A percentile compares a stretch with the other conserved stretches of the same genome.
phyloP scores from a whole-genome alignment of 202 grass and related monocot species.

The Panicum hallii region DNA sequence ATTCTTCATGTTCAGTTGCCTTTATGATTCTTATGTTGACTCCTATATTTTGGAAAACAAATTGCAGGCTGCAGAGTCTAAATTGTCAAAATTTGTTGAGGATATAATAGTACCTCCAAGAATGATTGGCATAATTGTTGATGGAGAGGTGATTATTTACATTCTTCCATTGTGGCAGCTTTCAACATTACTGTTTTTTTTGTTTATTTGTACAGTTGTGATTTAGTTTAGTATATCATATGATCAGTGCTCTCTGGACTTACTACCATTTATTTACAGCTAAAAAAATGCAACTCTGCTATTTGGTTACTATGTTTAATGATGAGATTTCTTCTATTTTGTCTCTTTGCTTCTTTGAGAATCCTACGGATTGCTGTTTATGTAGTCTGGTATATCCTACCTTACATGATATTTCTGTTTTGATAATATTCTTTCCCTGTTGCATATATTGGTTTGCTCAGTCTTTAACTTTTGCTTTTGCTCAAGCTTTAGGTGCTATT shows the following conservation, averaged over 20 bases:
- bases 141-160: constrained; percentile 79
- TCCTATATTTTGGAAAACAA: constrained; percentile 39
- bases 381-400: neutral
- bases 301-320: neutral
- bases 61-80: constrained; percentile 81
- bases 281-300: neutral
- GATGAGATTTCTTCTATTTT: neutral
- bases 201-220: neutral
- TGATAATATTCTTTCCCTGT: constrained; percentile 23
- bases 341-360: neutral
- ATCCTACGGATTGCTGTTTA: neutral
- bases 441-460: neutral
- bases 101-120: constrained; percentile 93
- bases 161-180: constrained; percentile 1
- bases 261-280: neutral
- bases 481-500: constrained; percentile 7
- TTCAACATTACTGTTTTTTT: neutral
- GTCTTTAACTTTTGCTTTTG: constrained; percentile 9
- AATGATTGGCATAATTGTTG: constrained; percentile 98
- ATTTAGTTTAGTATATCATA: neutral
- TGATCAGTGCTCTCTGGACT: neutral
- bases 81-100: constrained; percentile 96
- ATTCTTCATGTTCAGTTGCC: constrained; percentile 18
- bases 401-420: constrained; percentile 32
- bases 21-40: constrained; percentile 34